Conservation (phyloP, 139 green algal genomes). For the Volvox africanus region DNA sequence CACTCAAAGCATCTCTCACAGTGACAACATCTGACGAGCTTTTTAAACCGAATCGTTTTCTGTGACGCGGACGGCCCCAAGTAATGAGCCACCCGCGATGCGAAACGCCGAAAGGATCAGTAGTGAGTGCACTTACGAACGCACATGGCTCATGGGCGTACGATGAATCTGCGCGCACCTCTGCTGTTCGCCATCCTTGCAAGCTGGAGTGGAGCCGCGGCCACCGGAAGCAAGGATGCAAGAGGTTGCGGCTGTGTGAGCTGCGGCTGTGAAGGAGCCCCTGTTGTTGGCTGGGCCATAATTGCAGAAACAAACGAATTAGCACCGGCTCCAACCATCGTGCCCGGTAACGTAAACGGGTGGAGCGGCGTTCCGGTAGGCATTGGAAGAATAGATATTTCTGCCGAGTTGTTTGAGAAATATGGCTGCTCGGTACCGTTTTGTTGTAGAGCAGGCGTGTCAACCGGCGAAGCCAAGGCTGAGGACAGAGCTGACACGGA, state of each 20-base stretch:
- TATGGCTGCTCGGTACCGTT: background rate
- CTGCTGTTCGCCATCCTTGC: slow-evolving; percentile 1
- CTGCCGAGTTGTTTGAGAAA: background rate
- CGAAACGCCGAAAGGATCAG: no score
- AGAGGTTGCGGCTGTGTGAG: background rate
- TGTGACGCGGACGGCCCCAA: no score
- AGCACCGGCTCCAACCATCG: background rate
- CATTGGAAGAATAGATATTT: slow-evolving; percentile 39
- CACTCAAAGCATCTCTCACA: no score
- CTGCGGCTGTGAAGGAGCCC: background rate
- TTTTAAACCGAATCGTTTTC: no score
- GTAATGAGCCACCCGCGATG: no score
- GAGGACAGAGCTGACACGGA: background rate
- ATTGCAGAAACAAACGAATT: background rate
- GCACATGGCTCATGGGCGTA: no score
- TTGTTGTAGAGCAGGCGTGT: slow-evolving; percentile 1
- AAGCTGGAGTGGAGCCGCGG: background rate
- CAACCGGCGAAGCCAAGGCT: slow-evolving; percentile 6
- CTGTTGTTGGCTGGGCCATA: background rate
- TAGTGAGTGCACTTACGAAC: no score
- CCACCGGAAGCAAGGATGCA: background rate
- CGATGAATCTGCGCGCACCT: background rate
- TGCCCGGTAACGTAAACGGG: background rate
- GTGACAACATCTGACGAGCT: no score
- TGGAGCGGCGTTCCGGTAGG: background rate